These are phyloP conservation scores for Cordyceps militaris DNA, from an alignment of 2,329 filamentous ascomycete species.

Conservation along the genomic window DNA sequence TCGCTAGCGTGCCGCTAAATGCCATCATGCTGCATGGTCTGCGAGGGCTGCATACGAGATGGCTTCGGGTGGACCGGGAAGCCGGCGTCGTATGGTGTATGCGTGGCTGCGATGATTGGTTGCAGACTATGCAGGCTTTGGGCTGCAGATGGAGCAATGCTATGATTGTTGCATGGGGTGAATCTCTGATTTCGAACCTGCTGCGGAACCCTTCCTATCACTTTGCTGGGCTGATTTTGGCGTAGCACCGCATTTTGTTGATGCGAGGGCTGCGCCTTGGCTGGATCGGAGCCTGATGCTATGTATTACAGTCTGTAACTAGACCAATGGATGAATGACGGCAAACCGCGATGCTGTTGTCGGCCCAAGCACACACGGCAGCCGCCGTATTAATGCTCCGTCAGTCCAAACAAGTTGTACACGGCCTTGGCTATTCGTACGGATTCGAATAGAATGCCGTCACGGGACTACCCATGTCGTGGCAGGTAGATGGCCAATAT, in stretches of 20 bases:
- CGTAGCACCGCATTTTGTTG: not conserved
- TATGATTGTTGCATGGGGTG: not conserved
- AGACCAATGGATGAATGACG: not conserved
- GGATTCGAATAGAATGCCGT: not conserved
- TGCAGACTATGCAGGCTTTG: not conserved
- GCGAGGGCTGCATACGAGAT: slow-evolving; percentile 5
- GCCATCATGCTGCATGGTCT: slow-evolving; percentile 5
- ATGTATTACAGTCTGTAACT: too few relatives aligned
- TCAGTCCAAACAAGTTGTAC: not conserved
- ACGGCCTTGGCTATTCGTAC: not conserved
- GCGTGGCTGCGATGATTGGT: slow-evolving; percentile 4
- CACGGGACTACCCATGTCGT: not conserved
- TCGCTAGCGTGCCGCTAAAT: slow-evolving; percentile 2
- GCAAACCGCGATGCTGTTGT: not conserved
- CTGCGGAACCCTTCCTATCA: not conserved
- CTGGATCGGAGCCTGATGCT: not conserved
- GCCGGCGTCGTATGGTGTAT: not conserved
- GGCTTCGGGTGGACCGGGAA: slow-evolving; percentile 9
- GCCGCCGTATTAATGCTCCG: not conserved
- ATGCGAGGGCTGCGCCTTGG: too few relatives aligned
- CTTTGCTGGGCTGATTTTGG: not conserved
- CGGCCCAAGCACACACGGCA: not conserved
- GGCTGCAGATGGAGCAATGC: not conserved
- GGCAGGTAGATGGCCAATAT: not conserved
- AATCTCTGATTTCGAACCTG: not conserved